Percentiles rank a stretch among this genome's conserved stretches.
phyloP scores from a whole-genome alignment of 768 basidiomycete species.

The Naganishia onofrii region DNA sequence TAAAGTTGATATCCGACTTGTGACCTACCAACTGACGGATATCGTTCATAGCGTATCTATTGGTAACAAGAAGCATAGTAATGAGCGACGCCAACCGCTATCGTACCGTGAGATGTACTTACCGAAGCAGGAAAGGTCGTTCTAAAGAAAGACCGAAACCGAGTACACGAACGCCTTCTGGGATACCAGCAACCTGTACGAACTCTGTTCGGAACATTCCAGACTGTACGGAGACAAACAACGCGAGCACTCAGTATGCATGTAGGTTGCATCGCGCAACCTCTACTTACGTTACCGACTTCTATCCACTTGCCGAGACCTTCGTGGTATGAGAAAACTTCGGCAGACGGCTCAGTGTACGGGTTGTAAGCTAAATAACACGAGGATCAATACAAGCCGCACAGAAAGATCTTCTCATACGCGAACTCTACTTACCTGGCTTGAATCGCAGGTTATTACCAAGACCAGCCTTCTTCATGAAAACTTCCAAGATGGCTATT shows the following conservation, averaged over 20 bases:
- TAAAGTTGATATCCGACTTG: constrained; percentile 85
- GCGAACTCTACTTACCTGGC: constrained; percentile 54
- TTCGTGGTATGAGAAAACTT: constrained; percentile 98
- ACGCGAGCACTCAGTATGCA: background rate
- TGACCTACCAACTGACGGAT: constrained; percentile 95
- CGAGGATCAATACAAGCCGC: background rate
- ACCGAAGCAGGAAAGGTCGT: constrained; percentile 98
- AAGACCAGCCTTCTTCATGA: constrained; percentile 92
- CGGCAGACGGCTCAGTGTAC: constrained; percentile 79
- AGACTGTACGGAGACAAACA: constrained; percentile 54
- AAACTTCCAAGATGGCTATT: constrained; percentile 94
- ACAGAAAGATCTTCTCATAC: background rate
- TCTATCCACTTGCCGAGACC: constrained; percentile 92
- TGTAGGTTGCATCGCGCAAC: constrained; percentile 29
- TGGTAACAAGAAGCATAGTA: background rate
- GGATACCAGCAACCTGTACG: constrained; percentile 98
- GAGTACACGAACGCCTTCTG: constrained; percentile 90
- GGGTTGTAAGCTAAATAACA: constrained; percentile 81
- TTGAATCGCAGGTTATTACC: constrained; percentile 92
- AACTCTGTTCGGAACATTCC: constrained; percentile 99
- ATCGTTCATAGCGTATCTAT: constrained; percentile 92
- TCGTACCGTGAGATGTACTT: constrained; percentile 40
- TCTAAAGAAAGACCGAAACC: constrained; percentile 96
- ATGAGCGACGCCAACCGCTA: background rate
- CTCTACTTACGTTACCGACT: constrained; percentile 69